A percentile compares a stretch with the other conserved stretches of the same genome.
Evolutionary conservation across 108 stramenopile genomes (phyloP).

Genomic region (Skeletonema marinoi): DNA sequence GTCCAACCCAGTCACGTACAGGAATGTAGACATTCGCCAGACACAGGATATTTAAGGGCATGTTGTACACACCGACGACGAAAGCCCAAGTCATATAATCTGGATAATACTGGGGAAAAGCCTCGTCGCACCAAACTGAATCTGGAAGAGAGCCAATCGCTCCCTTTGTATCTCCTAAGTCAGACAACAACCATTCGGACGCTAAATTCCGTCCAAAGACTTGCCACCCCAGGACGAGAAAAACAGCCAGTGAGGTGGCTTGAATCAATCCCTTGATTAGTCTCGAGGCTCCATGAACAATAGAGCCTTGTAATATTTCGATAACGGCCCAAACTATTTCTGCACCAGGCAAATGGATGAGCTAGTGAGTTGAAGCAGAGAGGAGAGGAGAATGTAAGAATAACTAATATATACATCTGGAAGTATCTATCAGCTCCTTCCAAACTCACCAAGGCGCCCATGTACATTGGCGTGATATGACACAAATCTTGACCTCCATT

Average conservation of each 20-base stretch:
- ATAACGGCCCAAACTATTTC: not conserved
- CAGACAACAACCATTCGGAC: not conserved
- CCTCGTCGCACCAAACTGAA: not conserved
- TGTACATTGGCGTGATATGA: constrained; percentile 2
- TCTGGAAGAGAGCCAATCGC: not conserved
- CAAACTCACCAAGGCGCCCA: not conserved
- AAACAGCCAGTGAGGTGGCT: not conserved
- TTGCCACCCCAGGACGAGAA: not conserved
- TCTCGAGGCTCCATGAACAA: not conserved
- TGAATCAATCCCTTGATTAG: not conserved
- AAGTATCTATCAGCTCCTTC: too few relatives aligned
- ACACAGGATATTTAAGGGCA: constrained; percentile 3
- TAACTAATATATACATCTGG: too few relatives aligned
- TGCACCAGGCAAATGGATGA: not conserved
- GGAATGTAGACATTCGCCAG: constrained; percentile 2
- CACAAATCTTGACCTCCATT: constrained; percentile 5
- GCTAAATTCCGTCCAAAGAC: not conserved
- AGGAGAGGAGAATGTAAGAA: too few relatives aligned
- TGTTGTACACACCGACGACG: not conserved
- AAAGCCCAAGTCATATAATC: not conserved
- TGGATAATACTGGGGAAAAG: not conserved
- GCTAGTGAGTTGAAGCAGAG: not conserved
- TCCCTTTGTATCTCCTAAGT: not conserved
- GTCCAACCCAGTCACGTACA: not conserved
- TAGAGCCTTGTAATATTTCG: not conserved